These are phyloP conservation scores for Pisolithus sp. DNA, from an alignment of 768 basidiomycete species.

Conservation along the genomic window DNA sequence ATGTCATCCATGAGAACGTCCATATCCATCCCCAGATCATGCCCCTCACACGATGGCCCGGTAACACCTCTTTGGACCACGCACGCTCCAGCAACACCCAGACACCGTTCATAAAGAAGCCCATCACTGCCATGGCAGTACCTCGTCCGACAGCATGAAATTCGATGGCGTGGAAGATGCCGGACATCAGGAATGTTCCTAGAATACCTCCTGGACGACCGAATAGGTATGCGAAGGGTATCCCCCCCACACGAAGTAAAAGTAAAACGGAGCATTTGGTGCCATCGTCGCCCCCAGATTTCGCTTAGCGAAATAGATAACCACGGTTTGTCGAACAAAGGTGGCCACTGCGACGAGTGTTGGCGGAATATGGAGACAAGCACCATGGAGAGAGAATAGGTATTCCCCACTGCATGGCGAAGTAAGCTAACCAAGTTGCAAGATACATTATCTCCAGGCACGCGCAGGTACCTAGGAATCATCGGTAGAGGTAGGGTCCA, in stretches of 20 bases:
- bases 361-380: slow-evolving; percentile 43
- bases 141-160: slow-evolving; percentile 49
- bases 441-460: slow-evolving; percentile 37
- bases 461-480: slow-evolving; percentile 30
- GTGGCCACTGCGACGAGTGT: slow-evolving; percentile 52
- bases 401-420: slow-evolving; percentile 41
- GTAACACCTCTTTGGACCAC: slow-evolving; percentile 33
- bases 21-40: slow-evolving; percentile 44
- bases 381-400: slow-evolving; percentile 35
- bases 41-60: slow-evolving; percentile 40
- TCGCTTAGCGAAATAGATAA: slow-evolving; percentile 48
- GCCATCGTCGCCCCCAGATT: slow-evolving; percentile 62
- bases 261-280: slow-evolving; percentile 55
- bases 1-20: slow-evolving; percentile 43
- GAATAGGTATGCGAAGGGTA: slow-evolving; percentile 36
- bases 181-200: slow-evolving; percentile 55
- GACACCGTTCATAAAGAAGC: slow-evolving; percentile 52
- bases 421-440: slow-evolving; percentile 39
- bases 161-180: slow-evolving; percentile 50
- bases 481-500: slow-evolving; percentile 26
- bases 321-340: slow-evolving; percentile 55
- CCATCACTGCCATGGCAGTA: slow-evolving; percentile 43
- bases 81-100: slow-evolving; percentile 45
- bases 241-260: slow-evolving; percentile 46
- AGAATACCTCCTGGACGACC: slow-evolving; percentile 47